Conservation (phyloP, 192 early-diverging fungal species). For the Backusella australiensis region DNA sequence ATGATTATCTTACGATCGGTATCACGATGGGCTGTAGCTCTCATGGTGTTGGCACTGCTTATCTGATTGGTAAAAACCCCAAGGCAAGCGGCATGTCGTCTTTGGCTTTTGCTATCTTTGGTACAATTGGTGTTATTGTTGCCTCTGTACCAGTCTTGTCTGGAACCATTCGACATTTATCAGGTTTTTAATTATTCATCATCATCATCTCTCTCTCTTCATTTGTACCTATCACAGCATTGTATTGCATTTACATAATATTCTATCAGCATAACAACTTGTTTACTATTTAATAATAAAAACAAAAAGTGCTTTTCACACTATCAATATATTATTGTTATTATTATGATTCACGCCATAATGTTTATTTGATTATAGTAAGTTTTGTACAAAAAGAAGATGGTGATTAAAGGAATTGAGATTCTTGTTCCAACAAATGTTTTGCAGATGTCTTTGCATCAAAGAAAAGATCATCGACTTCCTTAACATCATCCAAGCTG, state of each 20-base stretch:
- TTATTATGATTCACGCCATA: neutral
- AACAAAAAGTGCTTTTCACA: too few relatives aligned
- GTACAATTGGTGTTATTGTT: conserved; percentile 13
- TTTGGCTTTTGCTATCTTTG: conserved; percentile 19
- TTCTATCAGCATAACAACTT: neutral
- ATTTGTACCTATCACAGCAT: neutral
- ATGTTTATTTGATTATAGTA: neutral
- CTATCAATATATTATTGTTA: too few relatives aligned
- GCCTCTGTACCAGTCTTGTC: conserved; percentile 11
- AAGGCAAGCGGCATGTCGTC: conserved; percentile 18
- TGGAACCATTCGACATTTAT: neutral
- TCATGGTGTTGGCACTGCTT: conserved; percentile 26
- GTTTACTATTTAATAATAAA: neutral
- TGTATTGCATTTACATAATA: neutral
- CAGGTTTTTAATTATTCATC: neutral
- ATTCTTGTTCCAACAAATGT: conserved; percentile 53
- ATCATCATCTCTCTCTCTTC: neutral
- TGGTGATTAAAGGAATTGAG: conserved; percentile 18
- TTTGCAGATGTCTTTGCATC: conserved; percentile 84
- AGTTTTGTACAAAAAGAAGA: neutral
- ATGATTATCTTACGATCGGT: conserved; percentile 29
- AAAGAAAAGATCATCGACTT: conserved; percentile 83
- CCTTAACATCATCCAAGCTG: conserved; percentile 81
- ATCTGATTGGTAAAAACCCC: conserved; percentile 3
- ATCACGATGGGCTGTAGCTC: conserved; percentile 26